Percentiles rank a stretch among this genome's conserved stretches.
Conservation (phyloP, 2,329 filamentous ascomycete species). For the Colletotrichum lindemuthianum region DNA sequence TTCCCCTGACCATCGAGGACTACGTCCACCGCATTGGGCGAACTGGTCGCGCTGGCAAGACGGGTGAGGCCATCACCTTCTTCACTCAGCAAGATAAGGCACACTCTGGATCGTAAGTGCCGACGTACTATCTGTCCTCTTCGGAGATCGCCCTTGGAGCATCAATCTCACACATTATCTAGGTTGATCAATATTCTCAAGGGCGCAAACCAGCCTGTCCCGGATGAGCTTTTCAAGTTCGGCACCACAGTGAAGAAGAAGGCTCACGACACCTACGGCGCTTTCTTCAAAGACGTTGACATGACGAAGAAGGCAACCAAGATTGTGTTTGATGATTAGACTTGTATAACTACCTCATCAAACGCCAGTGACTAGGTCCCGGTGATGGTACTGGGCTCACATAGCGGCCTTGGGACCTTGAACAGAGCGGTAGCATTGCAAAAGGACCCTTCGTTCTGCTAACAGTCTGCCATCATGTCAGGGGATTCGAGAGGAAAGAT, state of each 20-base stretch:
- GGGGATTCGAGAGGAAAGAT: conserved; percentile 17
- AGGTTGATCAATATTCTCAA: conserved; percentile 94
- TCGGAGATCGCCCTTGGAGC: neutral
- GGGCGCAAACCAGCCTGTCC: conserved; percentile 90
- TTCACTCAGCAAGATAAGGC: conserved; percentile 96
- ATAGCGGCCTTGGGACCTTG: conserved; percentile 39
- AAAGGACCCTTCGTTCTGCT: conserved; percentile 64
- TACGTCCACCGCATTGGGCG: conserved; percentile 97
- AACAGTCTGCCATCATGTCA: conserved; percentile 54
- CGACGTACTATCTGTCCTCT: neutral
- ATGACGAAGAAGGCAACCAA: conserved; percentile 87
- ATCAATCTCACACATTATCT: conserved; percentile 38
- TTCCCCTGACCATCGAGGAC: conserved; percentile 94
- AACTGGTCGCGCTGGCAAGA: conserved; percentile 91
- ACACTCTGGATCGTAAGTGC: conserved; percentile 84
- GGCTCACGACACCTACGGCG: conserved; percentile 92
- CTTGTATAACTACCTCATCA: too few relatives aligned
- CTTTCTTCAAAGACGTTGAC: conserved; percentile 92
- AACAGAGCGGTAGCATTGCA: conserved; percentile 59
- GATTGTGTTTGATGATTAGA: conserved; percentile 81
- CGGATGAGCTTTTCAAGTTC: conserved; percentile 91
- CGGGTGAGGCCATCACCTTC: conserved; percentile 87
- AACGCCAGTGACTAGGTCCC: too few relatives aligned
- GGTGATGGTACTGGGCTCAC: neutral
- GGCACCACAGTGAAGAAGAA: conserved; percentile 99